Percentiles rank a stretch among this genome's conserved stretches.
These are phyloP conservation scores for Diophrys sp. DNA, from an alignment of 73 alveolate species.

Conservation along the genomic window DNA sequence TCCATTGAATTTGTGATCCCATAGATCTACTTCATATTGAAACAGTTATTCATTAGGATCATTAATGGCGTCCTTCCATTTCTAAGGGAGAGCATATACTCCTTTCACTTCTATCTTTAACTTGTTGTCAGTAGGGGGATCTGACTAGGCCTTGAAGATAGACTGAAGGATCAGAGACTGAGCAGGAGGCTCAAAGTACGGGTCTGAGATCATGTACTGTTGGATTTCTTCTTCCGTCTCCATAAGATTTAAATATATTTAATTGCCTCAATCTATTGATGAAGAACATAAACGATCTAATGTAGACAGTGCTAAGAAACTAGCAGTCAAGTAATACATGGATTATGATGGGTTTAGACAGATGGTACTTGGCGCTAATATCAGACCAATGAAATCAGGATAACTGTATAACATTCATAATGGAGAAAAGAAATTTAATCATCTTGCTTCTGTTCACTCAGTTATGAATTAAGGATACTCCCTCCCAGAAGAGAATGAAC, in stretches of 20 bases:
- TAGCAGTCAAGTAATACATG: constrained; percentile 87
- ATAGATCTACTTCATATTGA: constrained; percentile 38
- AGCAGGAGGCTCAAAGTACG: constrained; percentile 32
- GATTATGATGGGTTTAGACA: constrained; percentile 88
- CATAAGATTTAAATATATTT: neutral
- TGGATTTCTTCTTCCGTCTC: constrained; percentile 11
- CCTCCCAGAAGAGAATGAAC: neutral
- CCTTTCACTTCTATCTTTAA: constrained; percentile 45
- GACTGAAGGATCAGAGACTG: constrained; percentile 23
- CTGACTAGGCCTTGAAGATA: constrained; percentile 15
- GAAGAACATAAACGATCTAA: constrained; percentile 81
- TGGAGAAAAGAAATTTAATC: neutral
- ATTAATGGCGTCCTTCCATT: constrained; percentile 58
- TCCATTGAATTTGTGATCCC: constrained; percentile 21
- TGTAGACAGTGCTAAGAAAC: constrained; percentile 81
- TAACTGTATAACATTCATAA: constrained; percentile 44
- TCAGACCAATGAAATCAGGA: constrained; percentile 81
- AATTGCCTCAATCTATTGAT: constrained; percentile 60
- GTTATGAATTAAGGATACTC: neutral
- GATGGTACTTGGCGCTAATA: constrained; percentile 94
- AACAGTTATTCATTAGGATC: constrained; percentile 54
- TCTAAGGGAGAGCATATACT: constrained; percentile 52
- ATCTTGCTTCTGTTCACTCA: neutral
- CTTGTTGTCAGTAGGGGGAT: constrained; percentile 15
- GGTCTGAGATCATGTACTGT: neutral